Evolutionary conservation across 176 grass and related monocot species (phyloP).

Genomic region (Phyllostachys edulis): DNA sequence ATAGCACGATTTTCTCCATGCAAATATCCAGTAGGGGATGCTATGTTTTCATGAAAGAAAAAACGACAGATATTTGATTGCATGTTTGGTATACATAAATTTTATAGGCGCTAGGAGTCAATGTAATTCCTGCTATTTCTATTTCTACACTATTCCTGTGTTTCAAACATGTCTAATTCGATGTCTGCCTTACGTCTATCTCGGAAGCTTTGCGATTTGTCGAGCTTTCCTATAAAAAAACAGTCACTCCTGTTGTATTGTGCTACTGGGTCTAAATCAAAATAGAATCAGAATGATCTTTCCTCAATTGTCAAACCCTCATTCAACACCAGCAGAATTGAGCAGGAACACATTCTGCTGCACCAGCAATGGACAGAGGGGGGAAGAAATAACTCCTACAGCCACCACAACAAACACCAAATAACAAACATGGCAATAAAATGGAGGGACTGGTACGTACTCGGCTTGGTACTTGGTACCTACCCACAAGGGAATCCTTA

Average conservation of each 20-base stretch:
- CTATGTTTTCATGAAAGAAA: not conserved
- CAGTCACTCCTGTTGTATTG: no score
- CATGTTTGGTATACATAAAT: not conserved
- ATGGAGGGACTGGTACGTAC: not conserved
- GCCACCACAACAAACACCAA: slow-evolving; percentile 39
- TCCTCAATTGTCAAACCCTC: not conserved
- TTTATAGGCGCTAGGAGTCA: no score
- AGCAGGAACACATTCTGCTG: not conserved
- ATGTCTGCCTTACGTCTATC: no score
- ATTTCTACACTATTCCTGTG: not conserved
- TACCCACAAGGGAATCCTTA: slow-evolving; percentile 15
- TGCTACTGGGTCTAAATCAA: no score
- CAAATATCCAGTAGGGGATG: not conserved
- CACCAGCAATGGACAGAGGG: not conserved
- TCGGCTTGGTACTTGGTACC: slow-evolving; percentile 29
- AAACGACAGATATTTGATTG: not conserved
- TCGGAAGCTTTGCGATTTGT: not conserved
- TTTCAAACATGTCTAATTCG: not conserved
- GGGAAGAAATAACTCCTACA: not conserved
- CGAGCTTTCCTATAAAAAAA: not conserved
- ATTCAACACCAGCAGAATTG: not conserved
- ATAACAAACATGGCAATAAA: slow-evolving; percentile 29
- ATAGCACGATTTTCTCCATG: not conserved
- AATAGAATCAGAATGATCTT: no score
- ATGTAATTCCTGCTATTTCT: no score